Percentiles rank a stretch among this genome's conserved stretches.
Evolutionary conservation across 1,139 yeast species (phyloP).

Genomic region (Pichia sp.): DNA sequence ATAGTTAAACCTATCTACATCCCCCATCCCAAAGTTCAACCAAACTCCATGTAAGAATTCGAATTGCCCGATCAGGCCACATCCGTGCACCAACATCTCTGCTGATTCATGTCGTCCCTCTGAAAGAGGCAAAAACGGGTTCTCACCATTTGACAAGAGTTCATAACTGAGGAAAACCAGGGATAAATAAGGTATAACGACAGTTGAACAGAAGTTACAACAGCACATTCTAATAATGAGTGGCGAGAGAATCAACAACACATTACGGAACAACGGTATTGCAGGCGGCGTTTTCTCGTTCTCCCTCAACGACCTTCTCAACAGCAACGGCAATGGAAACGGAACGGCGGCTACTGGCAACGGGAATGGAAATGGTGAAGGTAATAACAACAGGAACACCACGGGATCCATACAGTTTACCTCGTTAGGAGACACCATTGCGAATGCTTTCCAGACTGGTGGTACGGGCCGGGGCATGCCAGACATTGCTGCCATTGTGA

Average conservation of each 20-base stretch:
- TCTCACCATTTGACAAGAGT: no score
- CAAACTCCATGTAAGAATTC: neutral
- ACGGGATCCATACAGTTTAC: neutral
- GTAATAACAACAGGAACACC: neutral
- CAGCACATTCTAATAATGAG: neutral
- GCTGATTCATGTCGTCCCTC: neutral
- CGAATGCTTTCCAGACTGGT: neutral
- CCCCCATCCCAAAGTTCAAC: neutral
- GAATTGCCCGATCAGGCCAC: neutral
- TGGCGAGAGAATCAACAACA: conserved; percentile 5
- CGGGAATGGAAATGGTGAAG: neutral
- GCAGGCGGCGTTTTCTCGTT: conserved; percentile 12
- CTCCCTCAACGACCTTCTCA: conserved; percentile 6
- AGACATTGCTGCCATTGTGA: conserved; percentile 4
- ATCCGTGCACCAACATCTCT: neutral
- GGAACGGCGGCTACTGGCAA: neutral
- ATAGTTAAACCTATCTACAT: neutral
- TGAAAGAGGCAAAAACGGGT: neutral
- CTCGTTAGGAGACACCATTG: conserved; percentile 6
- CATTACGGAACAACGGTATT: conserved; percentile 1
- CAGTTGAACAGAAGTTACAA: neutral
- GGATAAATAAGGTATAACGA: no score
- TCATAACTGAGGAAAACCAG: no score
- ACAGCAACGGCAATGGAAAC: neutral
- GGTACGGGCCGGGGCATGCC: neutral